Evolutionary conservation across 1,284 basidiomycete genomes (phyloP), one percentile per base, ranked within the genome.

Genomic region (Irpex sp.): DNA sequence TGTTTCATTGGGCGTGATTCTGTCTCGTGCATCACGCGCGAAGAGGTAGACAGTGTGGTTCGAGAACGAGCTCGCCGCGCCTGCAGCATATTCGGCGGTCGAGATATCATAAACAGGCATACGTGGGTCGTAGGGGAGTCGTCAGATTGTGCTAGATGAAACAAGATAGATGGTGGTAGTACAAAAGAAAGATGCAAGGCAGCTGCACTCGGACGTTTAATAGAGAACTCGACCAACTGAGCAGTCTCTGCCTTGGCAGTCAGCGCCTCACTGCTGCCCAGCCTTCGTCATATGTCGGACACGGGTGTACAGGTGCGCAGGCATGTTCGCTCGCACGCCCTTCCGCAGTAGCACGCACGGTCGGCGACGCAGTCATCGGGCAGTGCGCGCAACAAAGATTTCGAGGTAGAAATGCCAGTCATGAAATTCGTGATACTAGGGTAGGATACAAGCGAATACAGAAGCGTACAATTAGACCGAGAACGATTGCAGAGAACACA

Each of bases 1-100:
- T 2, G 92, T 92, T 17, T 75, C 77, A 67, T 84, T 90, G 1
- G 90, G 90, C n/a, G 82, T 83, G 43, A 92, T 70, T 46, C 70
- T 65, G 47, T 75, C 70, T 59, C 63, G 61, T 31, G 71, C 72
- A 63, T 77, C 75, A 68, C 82, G 77, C 50, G 76, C 65, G 59
- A 73, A 72, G 49, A 81, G 56, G 36, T 71, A 71, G 58, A 74
- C 64, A 51, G 69, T 68, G 61, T 71, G 68, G 47, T 68, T 66
- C 8, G 69, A 67, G 61, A 69, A 70, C 7, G 62, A 33, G 59
- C 39, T 33, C 3, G 58, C 60, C 19, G 60, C 51, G 36, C 35
- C 58, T 13, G 49, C 21, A 9, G 53, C 15, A 21, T 55, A 46
- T n/a, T 56, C 60, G 4, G 60, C 50, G 15, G 21, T 8, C 5